Conservation (phyloP, 441 rosid genomes). For the Rhodomyrtus psidioides region DNA sequence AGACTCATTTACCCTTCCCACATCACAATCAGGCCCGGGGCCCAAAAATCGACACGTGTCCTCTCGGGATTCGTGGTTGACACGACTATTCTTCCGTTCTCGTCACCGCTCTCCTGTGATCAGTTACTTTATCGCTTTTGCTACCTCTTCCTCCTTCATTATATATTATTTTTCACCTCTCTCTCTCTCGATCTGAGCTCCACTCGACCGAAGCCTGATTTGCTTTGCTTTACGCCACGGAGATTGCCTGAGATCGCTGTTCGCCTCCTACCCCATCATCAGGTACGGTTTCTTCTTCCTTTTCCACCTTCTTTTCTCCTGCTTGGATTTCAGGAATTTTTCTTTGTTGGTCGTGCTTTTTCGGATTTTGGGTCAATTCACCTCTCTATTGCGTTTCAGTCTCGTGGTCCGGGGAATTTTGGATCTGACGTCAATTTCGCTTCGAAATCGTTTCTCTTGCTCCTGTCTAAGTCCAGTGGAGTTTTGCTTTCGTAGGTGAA, state of each 20-base stretch:
- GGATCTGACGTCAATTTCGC: background rate
- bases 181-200: background rate
- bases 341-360: background rate
- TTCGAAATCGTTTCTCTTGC: background rate
- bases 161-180: background rate
- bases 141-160: background rate
- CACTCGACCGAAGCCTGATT: background rate
- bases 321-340: background rate
- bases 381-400: background rate
- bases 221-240: background rate
- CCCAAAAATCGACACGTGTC: background rate
- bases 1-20: background rate
- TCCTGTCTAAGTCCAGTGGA: background rate
- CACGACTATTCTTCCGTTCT: background rate
- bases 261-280: background rate
- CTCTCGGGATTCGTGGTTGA: background rate
- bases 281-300: background rate
- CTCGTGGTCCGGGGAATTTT: background rate
- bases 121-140: conserved; percentile 12
- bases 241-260: background rate
- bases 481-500: background rate
- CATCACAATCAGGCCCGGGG: background rate
- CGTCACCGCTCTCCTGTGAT: conserved; percentile 21
- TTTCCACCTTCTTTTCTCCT: background rate
- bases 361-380: background rate